Evolutionary conservation across 257 asterid species (phyloP).

Genomic region (Gynochthodes officinalis): DNA sequence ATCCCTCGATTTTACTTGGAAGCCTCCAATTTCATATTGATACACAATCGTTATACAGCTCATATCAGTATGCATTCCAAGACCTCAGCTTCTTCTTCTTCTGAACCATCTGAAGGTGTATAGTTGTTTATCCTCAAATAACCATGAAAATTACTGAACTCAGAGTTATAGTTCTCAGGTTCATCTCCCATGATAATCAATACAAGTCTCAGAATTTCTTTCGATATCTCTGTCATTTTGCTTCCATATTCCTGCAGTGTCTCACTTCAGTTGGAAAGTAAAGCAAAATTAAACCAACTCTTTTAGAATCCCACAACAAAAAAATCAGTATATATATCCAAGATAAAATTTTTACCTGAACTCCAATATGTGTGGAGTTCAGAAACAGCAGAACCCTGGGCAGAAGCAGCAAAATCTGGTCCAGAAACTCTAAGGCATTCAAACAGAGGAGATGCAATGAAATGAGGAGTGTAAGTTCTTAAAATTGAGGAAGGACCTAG

Average conservation of each 20-base stretch:
- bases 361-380: constrained; percentile 26
- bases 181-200: constrained; percentile 44
- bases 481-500: constrained; percentile 51
- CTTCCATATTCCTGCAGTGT: constrained; percentile 56
- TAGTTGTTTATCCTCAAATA: constrained; percentile 71
- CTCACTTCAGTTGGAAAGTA: constrained; percentile 28
- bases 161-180: constrained; percentile 35
- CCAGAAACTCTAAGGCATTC: constrained; percentile 67
- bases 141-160: constrained; percentile 57
- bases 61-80: constrained; percentile 81
- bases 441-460: constrained; percentile 72
- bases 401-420: constrained; percentile 49
- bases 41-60: constrained; percentile 64
- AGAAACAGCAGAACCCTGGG: constrained; percentile 38
- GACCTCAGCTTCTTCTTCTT: constrained; percentile 50
- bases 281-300: neutral
- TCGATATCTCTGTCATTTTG: constrained; percentile 48
- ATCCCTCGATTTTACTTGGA: constrained; percentile 54
- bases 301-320: neutral
- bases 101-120: constrained; percentile 31
- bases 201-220: constrained; percentile 31
- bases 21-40: constrained; percentile 69
- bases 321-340: neutral
- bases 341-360: constrained; percentile 45
- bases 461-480: constrained; percentile 67